A percentile compares a stretch with the other conserved stretches of the same genome.
These are phyloP conservation scores for Aureobasidium musti DNA, from an alignment of 2,329 filamentous ascomycete genomes.

Conservation along the genomic window DNA sequence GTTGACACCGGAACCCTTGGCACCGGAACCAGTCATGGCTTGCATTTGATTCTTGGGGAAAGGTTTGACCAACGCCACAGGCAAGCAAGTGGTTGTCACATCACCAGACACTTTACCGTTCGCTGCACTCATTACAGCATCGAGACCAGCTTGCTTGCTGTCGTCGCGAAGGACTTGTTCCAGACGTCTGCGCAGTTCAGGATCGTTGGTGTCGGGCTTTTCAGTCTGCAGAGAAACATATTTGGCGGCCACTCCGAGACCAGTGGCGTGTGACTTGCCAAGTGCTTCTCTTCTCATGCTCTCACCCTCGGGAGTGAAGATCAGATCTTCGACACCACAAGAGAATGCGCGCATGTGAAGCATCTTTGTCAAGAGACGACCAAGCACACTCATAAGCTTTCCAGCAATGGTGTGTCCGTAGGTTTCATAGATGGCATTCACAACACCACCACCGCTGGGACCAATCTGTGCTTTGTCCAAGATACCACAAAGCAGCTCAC, in stretches of 20 bases:
- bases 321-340: constrained; percentile 94
- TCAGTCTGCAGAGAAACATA: constrained; percentile 80
- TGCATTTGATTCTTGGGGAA: constrained; percentile 99
- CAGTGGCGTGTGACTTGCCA: constrained; percentile 65
- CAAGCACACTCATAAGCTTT: constrained; percentile 83
- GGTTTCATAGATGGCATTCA: constrained; percentile 90
- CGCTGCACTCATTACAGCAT: constrained; percentile 76
- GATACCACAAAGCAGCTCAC: constrained; percentile 85
- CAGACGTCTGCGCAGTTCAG: constrained; percentile 72
- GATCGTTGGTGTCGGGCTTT: constrained; percentile 63
- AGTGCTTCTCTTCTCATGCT: constrained; percentile 68
- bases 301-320: constrained; percentile 80
- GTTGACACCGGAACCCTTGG: constrained; percentile 90
- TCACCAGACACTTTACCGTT: constrained; percentile 71
- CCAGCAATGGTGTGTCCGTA: constrained; percentile 88
- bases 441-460: constrained; percentile 78
- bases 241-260: constrained; percentile 76
- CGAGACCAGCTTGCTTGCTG: constrained; percentile 84
- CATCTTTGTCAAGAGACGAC: constrained; percentile 83
- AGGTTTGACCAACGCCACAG: constrained; percentile 79
- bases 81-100: constrained; percentile 78
- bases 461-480: constrained; percentile 96
- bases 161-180: constrained; percentile 92
- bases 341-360: constrained; percentile 94
- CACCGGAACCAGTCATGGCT: constrained; percentile 94